Evolutionary conservation across 2,329 filamentous ascomycete genomes (phyloP), one percentile per base, ranked within the genome.

Genomic region (Pseudocercospora musae): DNA sequence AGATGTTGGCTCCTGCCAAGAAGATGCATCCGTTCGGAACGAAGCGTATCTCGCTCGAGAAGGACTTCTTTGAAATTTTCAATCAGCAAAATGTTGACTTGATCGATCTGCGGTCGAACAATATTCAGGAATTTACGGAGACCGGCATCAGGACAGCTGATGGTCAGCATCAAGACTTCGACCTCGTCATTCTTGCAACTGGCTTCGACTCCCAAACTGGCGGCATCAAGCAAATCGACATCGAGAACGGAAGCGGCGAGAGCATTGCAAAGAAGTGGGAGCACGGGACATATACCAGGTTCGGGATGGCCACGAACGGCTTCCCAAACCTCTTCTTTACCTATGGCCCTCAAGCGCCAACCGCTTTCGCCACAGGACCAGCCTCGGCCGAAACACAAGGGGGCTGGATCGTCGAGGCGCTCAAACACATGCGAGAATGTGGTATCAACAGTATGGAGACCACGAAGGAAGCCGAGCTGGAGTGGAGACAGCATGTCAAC

Each of bases 1-100:
- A 85, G 2, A 77, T 80, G 20, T 78, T 89, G 2, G 76, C 87
- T 4, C 87, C 88, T 0, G 82, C 86, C 63, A 56, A 69, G 72
- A 3, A 78, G 76, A 79, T 9, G 2, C 62, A 66, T 54, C 44
- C 64, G 9, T 66, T 62, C 29, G 59, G 55, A 2, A 57, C 54
- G 9, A 66, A 66, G 56, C 40, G 64, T 20, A 52, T 63, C 9
- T 89, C 87, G 67, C 84, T 10, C 82, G 78, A 81, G 65, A 77
- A 79, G 57, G 74, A 79, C 66, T 80, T 76, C 59, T 80, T 79
- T 58, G 78, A 81, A 68, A 69, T 75, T 66, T 69, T 80, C n/a
- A 75, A 80, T 63, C 72, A 69, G 54, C 33, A 75, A 0, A 71
- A 80, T 58, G 78, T 79, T 55, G 72, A 76, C 18, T 72, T 80